phyloP scores from a whole-genome alignment of 1,139 yeast species.

The Kodamaea arcana region DNA sequence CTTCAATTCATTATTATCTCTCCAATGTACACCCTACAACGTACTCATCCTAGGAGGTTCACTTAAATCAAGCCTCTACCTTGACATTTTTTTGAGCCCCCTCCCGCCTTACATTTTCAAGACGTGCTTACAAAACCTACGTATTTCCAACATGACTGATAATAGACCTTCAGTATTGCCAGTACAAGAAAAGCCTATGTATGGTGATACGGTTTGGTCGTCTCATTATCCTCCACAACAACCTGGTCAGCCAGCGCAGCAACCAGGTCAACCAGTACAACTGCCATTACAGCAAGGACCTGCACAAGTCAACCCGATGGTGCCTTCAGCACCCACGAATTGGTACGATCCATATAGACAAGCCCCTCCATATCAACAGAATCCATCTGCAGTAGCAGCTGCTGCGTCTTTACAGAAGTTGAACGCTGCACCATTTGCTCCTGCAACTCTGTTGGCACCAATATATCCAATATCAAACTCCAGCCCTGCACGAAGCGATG shows the following conservation, averaged over 20 bases:
- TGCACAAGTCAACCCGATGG: neutral
- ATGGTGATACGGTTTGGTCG: neutral
- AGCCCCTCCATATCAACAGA: neutral
- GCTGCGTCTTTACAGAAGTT: constrained; percentile 6
- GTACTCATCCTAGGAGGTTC: no score
- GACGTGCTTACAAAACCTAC: no score
- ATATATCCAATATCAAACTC: neutral
- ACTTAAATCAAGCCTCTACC: no score
- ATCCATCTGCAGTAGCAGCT: constrained; percentile 4
- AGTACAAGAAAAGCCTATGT: no score
- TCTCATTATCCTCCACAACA: neutral
- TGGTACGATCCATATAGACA: neutral
- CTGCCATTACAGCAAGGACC: no score
- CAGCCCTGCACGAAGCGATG: neutral
- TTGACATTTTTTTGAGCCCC: no score
- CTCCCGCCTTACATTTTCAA: no score
- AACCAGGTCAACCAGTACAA: neutral
- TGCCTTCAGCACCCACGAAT: neutral
- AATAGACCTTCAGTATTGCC: neutral
- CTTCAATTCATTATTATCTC: no score
- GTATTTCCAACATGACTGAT: neutral
- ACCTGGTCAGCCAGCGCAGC: neutral
- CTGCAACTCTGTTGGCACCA: neutral
- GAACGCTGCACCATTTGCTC: neutral
- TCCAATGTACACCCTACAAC: no score